Evolutionary conservation across 2,329 filamentous ascomycete genomes (phyloP).

Genomic region (Cordyceps pruinosa): DNA sequence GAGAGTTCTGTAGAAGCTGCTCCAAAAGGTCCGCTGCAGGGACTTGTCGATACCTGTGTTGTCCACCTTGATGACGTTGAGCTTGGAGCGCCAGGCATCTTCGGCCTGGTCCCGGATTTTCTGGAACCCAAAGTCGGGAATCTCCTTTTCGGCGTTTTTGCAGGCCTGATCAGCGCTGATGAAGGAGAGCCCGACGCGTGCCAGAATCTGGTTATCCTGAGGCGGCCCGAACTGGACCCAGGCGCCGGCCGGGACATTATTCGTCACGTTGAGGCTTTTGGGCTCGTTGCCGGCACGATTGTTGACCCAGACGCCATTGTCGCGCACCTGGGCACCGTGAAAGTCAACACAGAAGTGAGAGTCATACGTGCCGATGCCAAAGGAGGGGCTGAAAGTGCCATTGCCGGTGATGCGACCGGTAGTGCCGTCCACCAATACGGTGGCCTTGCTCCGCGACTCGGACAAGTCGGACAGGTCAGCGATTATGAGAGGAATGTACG

Average conservation of each 20-base stretch:
- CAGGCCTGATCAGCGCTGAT: conserved; percentile 63
- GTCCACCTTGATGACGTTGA: conserved; percentile 52
- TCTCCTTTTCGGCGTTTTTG: conserved; percentile 60
- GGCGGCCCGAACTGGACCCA: conserved; percentile 53
- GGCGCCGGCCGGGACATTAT: conserved; percentile 41
- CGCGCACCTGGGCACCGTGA: conserved; percentile 41
- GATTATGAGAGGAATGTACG: conserved; percentile 44
- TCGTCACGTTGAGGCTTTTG: conserved; percentile 31
- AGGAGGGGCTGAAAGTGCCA: conserved; percentile 52
- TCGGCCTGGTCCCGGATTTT: conserved; percentile 47
- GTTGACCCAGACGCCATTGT: conserved; percentile 52
- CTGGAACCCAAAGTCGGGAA: conserved; percentile 60
- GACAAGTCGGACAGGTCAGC: conserved; percentile 52
- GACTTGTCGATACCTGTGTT: conserved; percentile 45
- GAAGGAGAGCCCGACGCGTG: conserved; percentile 66
- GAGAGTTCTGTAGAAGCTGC: conserved; percentile 60
- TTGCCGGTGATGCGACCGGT: conserved; percentile 52
- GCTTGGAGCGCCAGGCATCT: conserved; percentile 55
- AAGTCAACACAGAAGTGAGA: conserved; percentile 58
- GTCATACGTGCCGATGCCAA: conserved; percentile 51
- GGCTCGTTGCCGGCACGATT: conserved; percentile 39
- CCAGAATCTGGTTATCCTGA: conserved; percentile 43
- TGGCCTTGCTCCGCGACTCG: conserved; percentile 19
- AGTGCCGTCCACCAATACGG: conserved; percentile 28
- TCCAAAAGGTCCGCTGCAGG: conserved; percentile 62